Base-by-base conservation (phyloP, 2,329 filamentous ascomycete species). In the Trichoderma atroviride region DNA sequence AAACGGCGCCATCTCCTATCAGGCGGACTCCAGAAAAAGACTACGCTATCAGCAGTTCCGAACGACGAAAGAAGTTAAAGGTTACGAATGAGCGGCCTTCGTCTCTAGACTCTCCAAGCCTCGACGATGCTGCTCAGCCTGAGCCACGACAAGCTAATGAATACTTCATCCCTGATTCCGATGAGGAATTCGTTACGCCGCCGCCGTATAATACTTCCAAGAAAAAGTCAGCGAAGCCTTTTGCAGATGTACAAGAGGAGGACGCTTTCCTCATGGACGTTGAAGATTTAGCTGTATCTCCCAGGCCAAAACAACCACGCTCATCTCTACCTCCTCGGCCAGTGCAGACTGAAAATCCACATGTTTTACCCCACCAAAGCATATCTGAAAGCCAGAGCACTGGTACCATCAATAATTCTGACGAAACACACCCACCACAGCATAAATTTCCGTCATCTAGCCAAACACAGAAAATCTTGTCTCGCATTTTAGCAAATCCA, bases 141-240 rank as follows among this genome's bases (percentile, higher is more conserved):
- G 58, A 59, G 19, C 40, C 57, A 27, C 33, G 40, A 29, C 58
- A 35, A 53, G 43, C 58, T 16, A 73, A 80, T 65, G 78, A 80
- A 35, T 78, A 80, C 40, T 76, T 87, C 7, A 84, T 88, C 52
- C 81, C 84, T 63, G 87, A 89, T 72, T 89, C 87, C 0, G 87
- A 88, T 56, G 86, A 88, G 55, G 86, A 88, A 55, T 84, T 83
- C 53, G 73, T 84, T 50, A 84, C 74, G 70, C 75, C 67, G 74
- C 78, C 74, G 24, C 77, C 76, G 19, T 73, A 73, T n/a, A 19
- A 24, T 70, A 47, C 10, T 55, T 24, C 62, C 47, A 57, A 33
- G 57, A 59, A 47, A 43, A 55, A 22, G 56, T 68, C 37, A 68
- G 57, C 27, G 29, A 59, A 47, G 33, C 71, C 55, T 27, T 60